A percentile compares a stretch with the other conserved stretches of the same genome.
These are phyloP conservation scores for Chenopodium quinoa DNA, from an alignment of 148 eudicot species.

Conservation along the genomic window DNA sequence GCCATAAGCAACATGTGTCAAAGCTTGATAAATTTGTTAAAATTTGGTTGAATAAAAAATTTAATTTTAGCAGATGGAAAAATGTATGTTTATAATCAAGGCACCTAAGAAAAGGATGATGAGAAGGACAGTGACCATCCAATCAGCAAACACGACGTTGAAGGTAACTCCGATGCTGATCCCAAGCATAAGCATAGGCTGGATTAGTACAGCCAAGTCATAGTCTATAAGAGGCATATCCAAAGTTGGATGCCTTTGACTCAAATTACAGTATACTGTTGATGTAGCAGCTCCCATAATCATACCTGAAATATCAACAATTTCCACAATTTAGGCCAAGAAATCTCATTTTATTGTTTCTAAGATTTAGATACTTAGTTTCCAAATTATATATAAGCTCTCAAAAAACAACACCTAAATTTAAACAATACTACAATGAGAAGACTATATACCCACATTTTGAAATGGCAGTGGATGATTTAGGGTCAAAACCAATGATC, in stretches of 20 bases:
- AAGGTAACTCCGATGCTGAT: constrained; percentile 66
- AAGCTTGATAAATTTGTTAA: not conserved
- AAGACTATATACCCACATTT: constrained; percentile 35
- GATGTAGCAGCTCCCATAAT: constrained; percentile 73
- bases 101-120: constrained; percentile 58
- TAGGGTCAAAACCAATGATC: constrained; percentile 61
- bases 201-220: constrained; percentile 61
- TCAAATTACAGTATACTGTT: constrained; percentile 55
- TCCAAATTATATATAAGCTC: not conserved
- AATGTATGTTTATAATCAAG: constrained; percentile 1
- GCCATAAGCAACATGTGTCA: constrained; percentile 3
- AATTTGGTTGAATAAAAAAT: not conserved
- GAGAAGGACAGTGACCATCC: constrained; percentile 73
- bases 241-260: constrained; percentile 54
- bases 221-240: constrained; percentile 71
- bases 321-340: not conserved
- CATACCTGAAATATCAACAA: constrained; percentile 45
- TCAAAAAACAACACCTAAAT: not conserved
- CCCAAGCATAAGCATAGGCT: constrained; percentile 80
- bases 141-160: constrained; percentile 66
- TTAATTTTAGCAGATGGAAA: no score
- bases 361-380: not conserved
- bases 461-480: constrained; percentile 67
- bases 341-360: not conserved
- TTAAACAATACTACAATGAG: not conserved